These are phyloP conservation scores for Wallacemonas sp. DNA, from an alignment of 208 protist genomes.

Conservation along the genomic window DNA sequence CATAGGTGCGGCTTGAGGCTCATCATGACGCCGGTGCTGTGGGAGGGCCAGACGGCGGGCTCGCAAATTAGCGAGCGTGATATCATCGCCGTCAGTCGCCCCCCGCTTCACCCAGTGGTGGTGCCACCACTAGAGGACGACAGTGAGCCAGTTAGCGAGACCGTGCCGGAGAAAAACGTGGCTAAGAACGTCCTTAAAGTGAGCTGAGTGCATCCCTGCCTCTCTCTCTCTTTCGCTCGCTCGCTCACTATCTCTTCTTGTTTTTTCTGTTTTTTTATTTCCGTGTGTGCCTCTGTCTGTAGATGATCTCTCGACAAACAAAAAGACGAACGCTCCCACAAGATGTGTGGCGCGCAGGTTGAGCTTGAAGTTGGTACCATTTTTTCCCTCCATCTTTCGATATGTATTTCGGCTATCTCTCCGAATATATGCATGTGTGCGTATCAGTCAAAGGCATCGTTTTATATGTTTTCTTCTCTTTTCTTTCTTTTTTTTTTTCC, in stretches of 20 bases:
- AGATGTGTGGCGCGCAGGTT: no score
- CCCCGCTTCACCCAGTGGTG: background rate
- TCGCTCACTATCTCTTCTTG: background rate
- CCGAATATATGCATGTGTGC: no score
- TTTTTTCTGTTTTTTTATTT: conserved; percentile 6
- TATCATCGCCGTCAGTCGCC: conserved; percentile 56
- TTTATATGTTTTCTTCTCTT: conserved; percentile 7
- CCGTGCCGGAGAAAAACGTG: background rate
- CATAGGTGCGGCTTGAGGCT: conserved; percentile 60
- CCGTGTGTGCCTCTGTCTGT: conserved; percentile 4
- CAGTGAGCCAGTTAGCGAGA: background rate
- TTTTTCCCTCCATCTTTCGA: no score
- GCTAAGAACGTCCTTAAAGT: background rate
- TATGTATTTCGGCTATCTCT: no score
- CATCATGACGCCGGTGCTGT: conserved; percentile 64
- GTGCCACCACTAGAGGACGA: background rate
- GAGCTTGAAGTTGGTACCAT: no score
- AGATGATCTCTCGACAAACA: background rate
- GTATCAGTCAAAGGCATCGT: no score
- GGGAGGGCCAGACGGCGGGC: conserved; percentile 44
- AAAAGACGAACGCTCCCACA: no score
- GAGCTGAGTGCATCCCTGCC: background rate
- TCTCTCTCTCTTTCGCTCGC: conserved; percentile 8
- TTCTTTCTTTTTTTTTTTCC: conserved; percentile 23
- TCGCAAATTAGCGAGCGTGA: conserved; percentile 66